Evolutionary conservation across 352 stramenopile genomes (phyloP).

Genomic region (Phytophthora litchii): DNA sequence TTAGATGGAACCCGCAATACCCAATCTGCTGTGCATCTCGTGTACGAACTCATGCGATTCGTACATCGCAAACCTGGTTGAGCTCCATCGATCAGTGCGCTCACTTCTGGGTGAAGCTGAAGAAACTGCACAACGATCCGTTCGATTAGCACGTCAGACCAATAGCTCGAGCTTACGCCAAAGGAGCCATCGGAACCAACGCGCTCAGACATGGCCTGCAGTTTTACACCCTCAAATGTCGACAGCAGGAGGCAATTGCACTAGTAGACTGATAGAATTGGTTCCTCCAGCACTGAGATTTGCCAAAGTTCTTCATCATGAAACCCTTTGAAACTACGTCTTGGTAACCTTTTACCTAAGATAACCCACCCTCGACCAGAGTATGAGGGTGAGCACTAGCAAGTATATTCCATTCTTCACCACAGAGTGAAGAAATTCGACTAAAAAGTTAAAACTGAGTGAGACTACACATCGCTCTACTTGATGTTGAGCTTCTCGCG

Average conservation of each 20-base stretch:
- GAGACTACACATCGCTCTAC: conserved; percentile 24
- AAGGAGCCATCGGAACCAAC: background rate
- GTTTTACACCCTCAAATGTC: background rate
- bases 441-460: conserved; percentile 12
- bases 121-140: background rate
- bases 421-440: conserved; percentile 5
- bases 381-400: background rate
- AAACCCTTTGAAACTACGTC: no score
- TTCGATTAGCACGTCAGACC: background rate
- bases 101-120: conserved; percentile 6
- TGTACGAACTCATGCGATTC: conserved; percentile 7
- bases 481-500: conserved; percentile 71
- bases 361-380: background rate
- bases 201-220: background rate
- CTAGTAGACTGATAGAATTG: background rate
- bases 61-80: conserved; percentile 15
- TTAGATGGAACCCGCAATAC: background rate
- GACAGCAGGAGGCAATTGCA: background rate
- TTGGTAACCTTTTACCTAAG: no score
- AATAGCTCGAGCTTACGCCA: background rate
- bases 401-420: conserved; percentile 24
- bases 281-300: no score
- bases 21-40: conserved; percentile 8
- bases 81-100: conserved; percentile 11
- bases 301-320: no score